Evolutionary conservation across 139 green algal genomes (phyloP), one percentile per base, ranked within the genome.

Genomic region (Chlamydomonas sp.): DNA sequence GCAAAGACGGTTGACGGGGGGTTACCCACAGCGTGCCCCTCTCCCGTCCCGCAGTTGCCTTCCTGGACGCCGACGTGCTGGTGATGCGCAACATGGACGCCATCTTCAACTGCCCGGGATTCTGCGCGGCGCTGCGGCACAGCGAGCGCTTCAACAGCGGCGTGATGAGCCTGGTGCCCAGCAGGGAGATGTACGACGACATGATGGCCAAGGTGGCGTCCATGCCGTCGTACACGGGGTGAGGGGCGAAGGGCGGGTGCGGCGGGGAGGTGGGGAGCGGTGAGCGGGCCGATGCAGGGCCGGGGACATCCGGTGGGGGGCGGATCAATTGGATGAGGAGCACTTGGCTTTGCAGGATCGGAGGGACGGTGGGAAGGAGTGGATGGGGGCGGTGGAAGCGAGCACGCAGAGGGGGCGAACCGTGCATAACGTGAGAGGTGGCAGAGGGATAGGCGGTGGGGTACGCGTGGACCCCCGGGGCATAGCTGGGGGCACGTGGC

Each of bases 61-160:
- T 94, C 85, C 78, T 97, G 73, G 95, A 97, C 89, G 94, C 93
- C 9, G 95, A 97, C 87, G 94, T 92, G 2, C 83, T 97, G 16
- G 94, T 95, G 60, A 8, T 91, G 7, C 68, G 88, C 4, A 96
- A 93, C 90, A 88, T 94, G 71, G 95, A 97, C 75, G 87, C 90
- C 6, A 79, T 96, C 10, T 97, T 97, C 89, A 18, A 68, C 12
- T 97, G 95, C 86, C 90, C 92, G 62, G 95, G 92, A 61, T 95
- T 97, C 73, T 97, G 95, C 86, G 95, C 90, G 16, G 89, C 92
- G 8, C 77, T 97, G 79, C 89, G 95, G 14, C 94, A 97, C 88
- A 95, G 89, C 9, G 95, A 97, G 91, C 91, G 92, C 49, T 88
- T 97, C 85, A 97, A 97, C 90, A 92, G 86, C 1, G 95, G 95